phyloP scores from a whole-genome alignment of 495 filamentous ascomycete species.

The Pseudoneurospora amorphoporcata region DNA sequence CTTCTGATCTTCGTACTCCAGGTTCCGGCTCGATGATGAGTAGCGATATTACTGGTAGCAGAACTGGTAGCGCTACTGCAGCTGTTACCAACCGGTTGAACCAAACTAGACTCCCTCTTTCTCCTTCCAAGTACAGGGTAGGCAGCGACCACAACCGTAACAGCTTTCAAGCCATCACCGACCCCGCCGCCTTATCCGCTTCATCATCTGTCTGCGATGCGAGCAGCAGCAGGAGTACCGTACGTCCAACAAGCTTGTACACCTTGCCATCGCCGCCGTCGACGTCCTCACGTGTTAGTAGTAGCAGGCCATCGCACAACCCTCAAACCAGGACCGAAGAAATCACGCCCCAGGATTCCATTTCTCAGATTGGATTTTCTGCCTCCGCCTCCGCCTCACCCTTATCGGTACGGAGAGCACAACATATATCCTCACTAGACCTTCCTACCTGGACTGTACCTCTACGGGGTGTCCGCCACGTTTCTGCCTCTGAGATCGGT shows the following conservation, averaged over 20 bases:
- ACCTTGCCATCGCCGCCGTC: background rate
- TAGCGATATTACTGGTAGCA: background rate
- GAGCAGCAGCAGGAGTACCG: background rate
- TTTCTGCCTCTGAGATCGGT: background rate
- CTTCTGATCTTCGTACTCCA: background rate
- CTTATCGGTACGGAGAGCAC: background rate
- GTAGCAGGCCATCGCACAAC: background rate
- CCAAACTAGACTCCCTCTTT: background rate
- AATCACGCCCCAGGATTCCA: background rate
- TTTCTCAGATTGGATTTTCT: background rate
- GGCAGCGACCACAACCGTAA: background rate
- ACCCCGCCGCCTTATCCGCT: background rate
- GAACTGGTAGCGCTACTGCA: background rate
- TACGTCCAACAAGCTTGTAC: background rate
- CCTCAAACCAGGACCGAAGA: background rate
- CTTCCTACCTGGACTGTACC: background rate
- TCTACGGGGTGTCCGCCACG: background rate
- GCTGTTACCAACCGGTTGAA: background rate
- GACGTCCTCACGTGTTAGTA: background rate
- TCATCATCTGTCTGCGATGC: background rate
- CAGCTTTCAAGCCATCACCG: background rate
- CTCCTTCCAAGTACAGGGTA: background rate
- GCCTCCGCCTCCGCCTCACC: background rate
- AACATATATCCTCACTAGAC: background rate
- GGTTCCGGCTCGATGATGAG: background rate